phyloP scores from a whole-genome alignment of 805 yeast species.

The Saccharomycodes ludwigii region DNA sequence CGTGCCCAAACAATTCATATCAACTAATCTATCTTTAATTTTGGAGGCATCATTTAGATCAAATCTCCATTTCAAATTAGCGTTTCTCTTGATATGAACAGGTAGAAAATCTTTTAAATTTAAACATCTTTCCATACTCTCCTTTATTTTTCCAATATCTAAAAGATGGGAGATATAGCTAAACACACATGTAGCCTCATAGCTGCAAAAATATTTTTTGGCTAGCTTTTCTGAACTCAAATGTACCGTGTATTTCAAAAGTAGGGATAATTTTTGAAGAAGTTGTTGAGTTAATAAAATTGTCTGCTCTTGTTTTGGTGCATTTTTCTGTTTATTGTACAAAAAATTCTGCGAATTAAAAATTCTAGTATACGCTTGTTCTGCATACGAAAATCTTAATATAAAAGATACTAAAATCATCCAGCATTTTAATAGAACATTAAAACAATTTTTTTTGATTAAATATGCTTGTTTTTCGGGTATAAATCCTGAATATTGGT shows the following conservation, averaged over 20 bases:
- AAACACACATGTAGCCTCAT: background rate
- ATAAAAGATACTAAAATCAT: background rate
- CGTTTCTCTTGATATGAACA: background rate
- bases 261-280: background rate
- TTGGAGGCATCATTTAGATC: background rate
- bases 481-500: background rate
- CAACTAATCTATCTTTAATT: background rate
- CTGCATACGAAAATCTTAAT: background rate
- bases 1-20: background rate
- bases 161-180: background rate
- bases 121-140: background rate
- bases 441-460: background rate
- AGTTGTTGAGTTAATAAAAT: background rate
- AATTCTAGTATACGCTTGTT: background rate
- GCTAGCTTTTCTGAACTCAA: background rate
- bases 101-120: background rate
- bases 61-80: slow-evolving; percentile 1
- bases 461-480: background rate
- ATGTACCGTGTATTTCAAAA: background rate
- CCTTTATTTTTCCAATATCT: background rate
- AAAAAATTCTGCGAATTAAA: background rate
- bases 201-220: background rate
- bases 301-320: background rate
- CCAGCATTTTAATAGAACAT: slow-evolving; percentile 1
- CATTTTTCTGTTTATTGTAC: background rate